These are phyloP conservation scores for Fusarium decemcellulare DNA, from an alignment of 2,329 filamentous ascomycete genomes.

Conservation along the genomic window DNA sequence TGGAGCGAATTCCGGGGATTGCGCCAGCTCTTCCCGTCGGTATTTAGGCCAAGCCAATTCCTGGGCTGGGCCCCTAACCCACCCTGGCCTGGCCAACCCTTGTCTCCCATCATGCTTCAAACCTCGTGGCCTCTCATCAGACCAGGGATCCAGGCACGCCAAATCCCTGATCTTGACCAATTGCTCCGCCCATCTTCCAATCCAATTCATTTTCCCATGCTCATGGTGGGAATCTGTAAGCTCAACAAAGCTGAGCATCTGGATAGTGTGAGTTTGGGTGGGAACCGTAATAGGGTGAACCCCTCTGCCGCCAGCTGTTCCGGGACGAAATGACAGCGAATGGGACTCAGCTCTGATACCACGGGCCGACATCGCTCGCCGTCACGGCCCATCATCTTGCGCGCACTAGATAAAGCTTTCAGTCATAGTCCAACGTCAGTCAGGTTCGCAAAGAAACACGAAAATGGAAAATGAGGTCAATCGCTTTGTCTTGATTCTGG, in stretches of 20 bases:
- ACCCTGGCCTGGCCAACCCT: slow-evolving; percentile 1
- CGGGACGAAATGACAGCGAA: slow-evolving; percentile 36
- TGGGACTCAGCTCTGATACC: slow-evolving; percentile 40
- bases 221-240: slow-evolving; percentile 16
- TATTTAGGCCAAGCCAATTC: slow-evolving; percentile 19
- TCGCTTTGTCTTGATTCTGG: slow-evolving; percentile 44
- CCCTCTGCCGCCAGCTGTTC: slow-evolving; percentile 23
- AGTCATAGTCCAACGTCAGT: slow-evolving; percentile 41
- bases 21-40: slow-evolving; percentile 30
- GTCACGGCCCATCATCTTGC: slow-evolving; percentile 14
- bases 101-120: slow-evolving; percentile 24
- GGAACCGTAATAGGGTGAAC: slow-evolving; percentile 21
- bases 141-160: slow-evolving; percentile 9
- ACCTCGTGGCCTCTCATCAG: slow-evolving; percentile 38
- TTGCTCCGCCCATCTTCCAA: slow-evolving; percentile 21
- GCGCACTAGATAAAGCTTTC: slow-evolving; percentile 27
- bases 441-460: slow-evolving; percentile 19
- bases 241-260: slow-evolving; percentile 23
- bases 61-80: background rate
- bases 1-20: slow-evolving; percentile 31
- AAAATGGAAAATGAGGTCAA: slow-evolving; percentile 37
- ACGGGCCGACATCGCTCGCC: slow-evolving; percentile 37
- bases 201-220: slow-evolving; percentile 37
- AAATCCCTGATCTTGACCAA: slow-evolving; percentile 22
- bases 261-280: slow-evolving; percentile 17